Evolutionary conservation across 257 asterid genomes (phyloP), one percentile per base, ranked within the genome.

Genomic region (Solanum commersonii): DNA sequence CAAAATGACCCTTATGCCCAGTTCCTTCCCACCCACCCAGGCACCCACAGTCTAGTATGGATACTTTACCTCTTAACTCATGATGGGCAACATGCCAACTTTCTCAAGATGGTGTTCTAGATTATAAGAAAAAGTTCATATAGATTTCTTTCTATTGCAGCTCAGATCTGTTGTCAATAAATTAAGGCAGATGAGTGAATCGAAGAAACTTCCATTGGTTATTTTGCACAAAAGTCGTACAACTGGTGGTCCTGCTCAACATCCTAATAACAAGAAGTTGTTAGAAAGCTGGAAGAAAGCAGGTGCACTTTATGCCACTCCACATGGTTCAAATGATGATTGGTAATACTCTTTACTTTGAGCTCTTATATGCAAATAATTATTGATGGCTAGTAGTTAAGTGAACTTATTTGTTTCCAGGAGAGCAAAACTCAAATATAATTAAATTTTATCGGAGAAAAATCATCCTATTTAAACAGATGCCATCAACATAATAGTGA

Each of bases 321-420:
- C 98, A 46, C 92, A 73, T 59, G 99, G 99, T 90, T 96, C 99
- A 73, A 96, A 95, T 84, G 99, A 97, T 91, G 99, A 97, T 89
- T 95, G 99, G 99, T 97, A 95, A 87, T 70, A 56, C 44, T 31
- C 46, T 44, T 86, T 40, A 77, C 84, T 25, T 77, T 40, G 84
- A 77, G 84, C 13, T 77, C 35, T 77, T 40, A 38, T 12, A 76
- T 37, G 84, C 29, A 38, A 77, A 38, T 11, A 12, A 14, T 40
- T 12, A n/a, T 77, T 77, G 59, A 5, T 77, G 84, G 11, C 34
- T 77, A 37, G 34, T 38, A 77, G 84, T 22, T 77, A n/a, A 11
- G 84, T 38, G 59, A 77, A n/a, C 18, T 77, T 23, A 77, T 77
- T 38, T 77, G 84, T 77, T 77, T 77, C 59, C 84, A 23, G 59